Evolutionary conservation across 1,139 yeast genomes (phyloP).

Genomic region (Blastobotrys serpentis): DNA sequence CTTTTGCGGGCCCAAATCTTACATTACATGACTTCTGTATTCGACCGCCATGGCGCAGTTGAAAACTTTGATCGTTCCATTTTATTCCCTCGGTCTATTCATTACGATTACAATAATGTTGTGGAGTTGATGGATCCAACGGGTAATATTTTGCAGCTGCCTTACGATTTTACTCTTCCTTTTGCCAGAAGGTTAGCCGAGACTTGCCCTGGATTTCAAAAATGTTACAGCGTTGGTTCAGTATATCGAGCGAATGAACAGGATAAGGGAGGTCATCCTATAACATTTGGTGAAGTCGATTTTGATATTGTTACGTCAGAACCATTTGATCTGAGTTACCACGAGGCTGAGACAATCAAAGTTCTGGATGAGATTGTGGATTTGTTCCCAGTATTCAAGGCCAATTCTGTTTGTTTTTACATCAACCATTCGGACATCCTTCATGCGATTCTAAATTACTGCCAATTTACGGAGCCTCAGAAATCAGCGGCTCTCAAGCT

Average conservation of each 20-base stretch:
- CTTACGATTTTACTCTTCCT: constrained; percentile 86
- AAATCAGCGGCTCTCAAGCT: constrained; percentile 64
- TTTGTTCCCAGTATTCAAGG: constrained; percentile 62
- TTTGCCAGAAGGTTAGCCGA: constrained; percentile 81
- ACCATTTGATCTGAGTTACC: constrained; percentile 47
- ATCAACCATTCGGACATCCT: constrained; percentile 80
- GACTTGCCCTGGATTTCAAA: constrained; percentile 52
- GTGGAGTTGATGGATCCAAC: constrained; percentile 81
- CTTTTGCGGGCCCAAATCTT: constrained; percentile 44
- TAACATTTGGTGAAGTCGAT: constrained; percentile 74
- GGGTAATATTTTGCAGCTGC: constrained; percentile 83
- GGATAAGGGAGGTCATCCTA: constrained; percentile 67
- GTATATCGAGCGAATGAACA: constrained; percentile 70
- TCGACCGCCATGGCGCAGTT: constrained; percentile 81
- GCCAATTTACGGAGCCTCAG: constrained; percentile 73
- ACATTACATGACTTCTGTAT: constrained; percentile 56
- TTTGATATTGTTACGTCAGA: constrained; percentile 63
- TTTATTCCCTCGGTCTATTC: constrained; percentile 78
- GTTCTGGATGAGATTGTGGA: constrained; percentile 72
- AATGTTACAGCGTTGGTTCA: constrained; percentile 66
- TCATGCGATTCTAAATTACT: constrained; percentile 71
- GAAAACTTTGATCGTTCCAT: constrained; percentile 59
- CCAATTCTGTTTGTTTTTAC: constrained; percentile 54
- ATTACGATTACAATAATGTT: constrained; percentile 60
- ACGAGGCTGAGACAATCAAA: constrained; percentile 86